A percentile compares a stretch with the other conserved stretches of the same genome.
These are phyloP conservation scores for Citrullus amarus DNA, from an alignment of 306 rosid species.

Conservation along the genomic window DNA sequence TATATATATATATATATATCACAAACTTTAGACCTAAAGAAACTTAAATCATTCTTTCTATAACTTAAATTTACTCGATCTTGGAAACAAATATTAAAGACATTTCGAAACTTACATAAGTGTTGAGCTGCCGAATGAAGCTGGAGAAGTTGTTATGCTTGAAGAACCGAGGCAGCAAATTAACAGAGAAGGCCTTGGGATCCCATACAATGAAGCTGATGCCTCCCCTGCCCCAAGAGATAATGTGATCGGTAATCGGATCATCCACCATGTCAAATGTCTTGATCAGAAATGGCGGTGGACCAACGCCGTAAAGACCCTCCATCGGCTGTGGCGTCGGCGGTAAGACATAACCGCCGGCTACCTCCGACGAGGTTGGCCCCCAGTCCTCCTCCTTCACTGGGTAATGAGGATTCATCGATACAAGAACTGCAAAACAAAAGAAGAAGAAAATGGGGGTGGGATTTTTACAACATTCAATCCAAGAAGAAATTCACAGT, in stretches of 20 bases:
- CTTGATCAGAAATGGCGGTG: conserved; percentile 6
- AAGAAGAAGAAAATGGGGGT: not conserved
- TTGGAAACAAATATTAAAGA: not conserved
- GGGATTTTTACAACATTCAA: not conserved
- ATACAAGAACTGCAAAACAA: not conserved
- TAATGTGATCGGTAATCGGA: not conserved
- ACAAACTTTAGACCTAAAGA: not conserved
- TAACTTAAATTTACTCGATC: not conserved
- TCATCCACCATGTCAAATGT: conserved; percentile 4
- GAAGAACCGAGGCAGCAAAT: conserved; percentile 6
- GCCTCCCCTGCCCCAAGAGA: conserved; percentile 6
- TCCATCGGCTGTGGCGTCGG: conserved; percentile 1
- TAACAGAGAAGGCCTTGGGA: not conserved
- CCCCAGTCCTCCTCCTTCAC: not conserved
- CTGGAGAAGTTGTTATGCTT: conserved; percentile 5
- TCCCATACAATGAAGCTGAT: conserved; percentile 6
- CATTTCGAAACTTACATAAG: not conserved
- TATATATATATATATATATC: not conserved
- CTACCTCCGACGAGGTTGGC: not conserved
- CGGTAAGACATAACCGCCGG: not conserved
- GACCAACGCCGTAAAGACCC: not conserved
- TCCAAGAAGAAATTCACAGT: not conserved
- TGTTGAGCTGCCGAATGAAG: conserved; percentile 7
- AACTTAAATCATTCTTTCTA: not conserved
- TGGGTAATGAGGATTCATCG: not conserved